These are phyloP conservation scores for Termitomyces sp. DNA, from an alignment of 768 basidiomycete species.

Conservation along the genomic window DNA sequence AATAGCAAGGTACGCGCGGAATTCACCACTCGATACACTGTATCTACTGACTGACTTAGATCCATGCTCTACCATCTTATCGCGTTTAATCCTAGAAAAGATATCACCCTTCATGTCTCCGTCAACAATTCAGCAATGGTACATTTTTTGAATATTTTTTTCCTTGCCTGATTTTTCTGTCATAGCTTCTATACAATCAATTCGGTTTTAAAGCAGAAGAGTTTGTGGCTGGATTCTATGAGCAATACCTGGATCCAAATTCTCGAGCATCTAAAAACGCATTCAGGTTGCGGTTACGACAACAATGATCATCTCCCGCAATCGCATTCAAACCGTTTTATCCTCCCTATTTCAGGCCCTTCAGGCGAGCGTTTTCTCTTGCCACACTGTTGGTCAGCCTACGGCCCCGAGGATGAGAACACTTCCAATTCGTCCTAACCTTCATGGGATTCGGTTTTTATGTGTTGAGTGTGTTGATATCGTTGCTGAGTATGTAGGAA, in stretches of 20 bases:
- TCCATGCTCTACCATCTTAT: slow-evolving; percentile 78
- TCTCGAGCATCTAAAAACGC: slow-evolving; percentile 79
- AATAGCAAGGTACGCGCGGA: slow-evolving; percentile 57
- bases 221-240: slow-evolving; percentile 78
- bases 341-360: neutral
- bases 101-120: slow-evolving; percentile 81
- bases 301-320: slow-evolving; percentile 21
- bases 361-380: neutral
- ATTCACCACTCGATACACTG: slow-evolving; percentile 2
- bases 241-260: slow-evolving; percentile 65
- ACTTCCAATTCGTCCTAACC: neutral
- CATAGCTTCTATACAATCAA: slow-evolving; percentile 75
- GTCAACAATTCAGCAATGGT: slow-evolving; percentile 81
- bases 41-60: slow-evolving; percentile 30
- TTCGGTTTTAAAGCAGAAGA: slow-evolving; percentile 89
- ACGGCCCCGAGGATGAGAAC: neutral
- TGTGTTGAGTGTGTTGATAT: neutral
- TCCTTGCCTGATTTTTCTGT: neutral
- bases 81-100: slow-evolving; percentile 62
- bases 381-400: neutral
- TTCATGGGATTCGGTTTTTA: neutral
- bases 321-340: neutral
- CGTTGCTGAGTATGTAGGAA: neutral
- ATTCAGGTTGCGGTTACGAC: slow-evolving; percentile 69
- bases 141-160: slow-evolving; percentile 7